Percentiles rank a stretch among this genome's conserved stretches.
Conservation (phyloP, 169 alveolate genomes). For the Toxoplasma gondii region DNA sequence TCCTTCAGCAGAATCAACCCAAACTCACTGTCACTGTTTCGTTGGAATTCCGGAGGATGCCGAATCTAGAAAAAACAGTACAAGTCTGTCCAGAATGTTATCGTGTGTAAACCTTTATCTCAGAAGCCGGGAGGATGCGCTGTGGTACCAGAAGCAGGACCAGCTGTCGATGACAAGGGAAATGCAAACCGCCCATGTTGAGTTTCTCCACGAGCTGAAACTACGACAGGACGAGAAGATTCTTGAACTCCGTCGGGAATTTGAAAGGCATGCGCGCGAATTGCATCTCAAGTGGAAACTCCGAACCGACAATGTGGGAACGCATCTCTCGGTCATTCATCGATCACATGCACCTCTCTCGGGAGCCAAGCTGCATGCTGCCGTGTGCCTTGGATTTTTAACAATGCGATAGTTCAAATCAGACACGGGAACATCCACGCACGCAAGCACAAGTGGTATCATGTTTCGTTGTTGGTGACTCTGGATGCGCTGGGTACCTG, state of each 20-base stretch:
- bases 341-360: neutral
- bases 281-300: constrained; percentile 76
- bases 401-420: no score
- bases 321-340: constrained; percentile 76
- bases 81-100: no score
- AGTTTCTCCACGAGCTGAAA: constrained; percentile 80
- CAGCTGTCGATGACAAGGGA: constrained; percentile 4
- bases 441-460: no score
- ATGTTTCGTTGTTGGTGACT: neutral
- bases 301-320: constrained; percentile 77
- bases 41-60: no score
- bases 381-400: no score
- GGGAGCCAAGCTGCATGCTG: no score
- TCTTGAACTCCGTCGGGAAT: constrained; percentile 78
- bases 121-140: neutral
- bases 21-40: no score
- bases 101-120: neutral
- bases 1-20: no score
- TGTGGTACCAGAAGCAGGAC: neutral
- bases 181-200: constrained; percentile 68
- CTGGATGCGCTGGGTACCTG: neutral
- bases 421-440: no score
- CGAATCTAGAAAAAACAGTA: no score
- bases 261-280: constrained; percentile 85
- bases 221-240: constrained; percentile 83